Percentiles rank a stretch among this genome's conserved stretches.
These are phyloP conservation scores for Priceomyces medius DNA, from an alignment of 805 yeast genomes.

Conservation along the genomic window DNA sequence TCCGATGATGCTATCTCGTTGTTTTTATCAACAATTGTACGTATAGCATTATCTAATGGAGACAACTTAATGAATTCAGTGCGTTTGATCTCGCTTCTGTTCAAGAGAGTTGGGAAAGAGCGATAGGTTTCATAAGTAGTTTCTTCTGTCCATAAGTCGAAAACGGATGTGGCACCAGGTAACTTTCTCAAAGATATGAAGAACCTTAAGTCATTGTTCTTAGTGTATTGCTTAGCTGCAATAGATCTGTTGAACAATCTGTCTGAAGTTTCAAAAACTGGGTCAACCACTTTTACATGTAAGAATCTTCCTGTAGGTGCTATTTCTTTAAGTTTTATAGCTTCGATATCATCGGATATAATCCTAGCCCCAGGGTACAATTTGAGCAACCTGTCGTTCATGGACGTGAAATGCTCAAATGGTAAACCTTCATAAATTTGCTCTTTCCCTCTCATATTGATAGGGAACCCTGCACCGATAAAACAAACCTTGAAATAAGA, in stretches of 20 bases:
- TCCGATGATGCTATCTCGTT: slow-evolving; percentile 72
- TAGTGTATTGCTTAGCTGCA: slow-evolving; percentile 71
- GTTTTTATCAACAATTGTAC: slow-evolving; percentile 63
- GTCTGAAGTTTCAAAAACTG: slow-evolving; percentile 54
- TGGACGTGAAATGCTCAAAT: slow-evolving; percentile 81
- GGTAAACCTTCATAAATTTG: slow-evolving; percentile 85
- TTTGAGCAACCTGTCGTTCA: slow-evolving; percentile 71
- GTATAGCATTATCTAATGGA: slow-evolving; percentile 82
- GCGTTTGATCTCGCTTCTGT: slow-evolving; percentile 67
- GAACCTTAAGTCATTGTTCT: slow-evolving; percentile 67
- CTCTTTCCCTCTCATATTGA: slow-evolving; percentile 67
- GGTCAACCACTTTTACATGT: slow-evolving; percentile 70
- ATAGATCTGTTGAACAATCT: slow-evolving; percentile 47
- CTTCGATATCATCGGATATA: slow-evolving; percentile 58
- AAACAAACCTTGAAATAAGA: slow-evolving; percentile 77
- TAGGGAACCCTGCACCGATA: slow-evolving; percentile 84
- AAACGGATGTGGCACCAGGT: slow-evolving; percentile 69
- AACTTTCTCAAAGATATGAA: slow-evolving; percentile 69
- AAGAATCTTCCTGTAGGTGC: slow-evolving; percentile 71
- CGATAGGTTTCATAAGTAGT: slow-evolving; percentile 70
- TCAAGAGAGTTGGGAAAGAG: slow-evolving; percentile 86
- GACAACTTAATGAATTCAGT: slow-evolving; percentile 56
- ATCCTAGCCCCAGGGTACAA: slow-evolving; percentile 81
- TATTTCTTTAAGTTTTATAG: slow-evolving; percentile 46
- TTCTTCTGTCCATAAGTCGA: slow-evolving; percentile 88